Conservation (phyloP, 2,329 filamentous ascomycete genomes). For the Talaromyces piceae region DNA sequence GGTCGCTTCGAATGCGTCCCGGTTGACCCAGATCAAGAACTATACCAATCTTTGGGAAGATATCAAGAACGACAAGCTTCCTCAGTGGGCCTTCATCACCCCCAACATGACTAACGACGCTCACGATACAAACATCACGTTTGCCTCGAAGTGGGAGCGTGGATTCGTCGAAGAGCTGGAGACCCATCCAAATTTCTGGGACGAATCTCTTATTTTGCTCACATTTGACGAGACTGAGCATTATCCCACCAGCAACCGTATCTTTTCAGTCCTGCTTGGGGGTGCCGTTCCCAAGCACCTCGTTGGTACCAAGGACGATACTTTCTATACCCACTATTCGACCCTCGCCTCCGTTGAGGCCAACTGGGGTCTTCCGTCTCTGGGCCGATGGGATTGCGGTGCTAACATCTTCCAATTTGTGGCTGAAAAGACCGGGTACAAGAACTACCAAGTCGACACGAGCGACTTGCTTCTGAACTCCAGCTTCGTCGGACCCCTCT, state of each 20-base stretch:
- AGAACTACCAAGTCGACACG: conserved; percentile 33
- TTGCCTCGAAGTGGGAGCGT: conserved; percentile 61
- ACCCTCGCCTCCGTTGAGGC: conserved; percentile 58
- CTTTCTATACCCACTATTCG: conserved; percentile 68
- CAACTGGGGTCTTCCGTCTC: conserved; percentile 63
- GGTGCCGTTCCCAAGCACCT: conserved; percentile 61
- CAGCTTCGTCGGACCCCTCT: conserved; percentile 46
- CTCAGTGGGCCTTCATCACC: conserved; percentile 57
- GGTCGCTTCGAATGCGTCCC: conserved; percentile 51
- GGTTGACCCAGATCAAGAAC: conserved; percentile 67
- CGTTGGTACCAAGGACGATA: conserved; percentile 59
- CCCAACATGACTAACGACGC: conserved; percentile 58
- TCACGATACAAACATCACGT: conserved; percentile 64
- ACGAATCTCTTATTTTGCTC: conserved; percentile 66
- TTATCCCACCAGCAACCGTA: conserved; percentile 59
- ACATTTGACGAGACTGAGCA: conserved; percentile 74
- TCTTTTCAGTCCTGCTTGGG: conserved; percentile 65
- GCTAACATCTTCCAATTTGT: conserved; percentile 62
- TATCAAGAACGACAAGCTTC: conserved; percentile 54
- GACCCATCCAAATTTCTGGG: conserved; percentile 61
- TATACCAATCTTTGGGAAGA: conserved; percentile 62
- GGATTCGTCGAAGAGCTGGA: conserved; percentile 65
- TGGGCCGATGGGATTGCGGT: conserved; percentile 65
- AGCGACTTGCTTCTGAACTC: conserved; percentile 44
- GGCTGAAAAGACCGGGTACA: conserved; percentile 54